Evolutionary conservation across 495 filamentous ascomycete species (phyloP), one percentile per base, ranked within the genome.

Genomic region (Saxophila tyrrhenica): DNA sequence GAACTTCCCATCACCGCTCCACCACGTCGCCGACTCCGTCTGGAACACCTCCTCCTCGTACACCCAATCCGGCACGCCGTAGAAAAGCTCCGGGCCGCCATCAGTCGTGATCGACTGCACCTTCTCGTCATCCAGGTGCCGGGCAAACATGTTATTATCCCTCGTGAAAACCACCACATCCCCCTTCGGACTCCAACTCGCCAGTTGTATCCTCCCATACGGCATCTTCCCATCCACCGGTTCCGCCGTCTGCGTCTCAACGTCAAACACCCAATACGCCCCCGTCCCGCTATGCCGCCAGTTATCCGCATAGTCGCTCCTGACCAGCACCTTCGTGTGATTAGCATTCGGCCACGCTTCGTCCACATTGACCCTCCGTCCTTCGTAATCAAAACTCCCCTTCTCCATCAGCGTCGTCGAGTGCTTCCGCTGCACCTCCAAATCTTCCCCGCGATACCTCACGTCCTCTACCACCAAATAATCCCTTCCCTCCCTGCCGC

Each of bases 21-120:
- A 97, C 92, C 92, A 97, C 0, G 90, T 90, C 7, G 84, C 94
- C 48, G 77, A 89, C 60, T 87, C 85, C 2, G 80, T 81, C 1
- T 71, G 58, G 59, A 97, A 85, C 5, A 98, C 90, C 68, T 98
- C 92, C 65, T 98, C 92, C 65, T 98, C 92, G 60, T 96, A 98
- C 0, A 98, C 92, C 92, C 92, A 98, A 68, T 98, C 92, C 0
- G 92, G 92, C n/a, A 95, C 81, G 20, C 92, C 92, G 62, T 97
- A 94, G 73, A 98, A 97, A 16, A 92, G 77, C 55, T 97, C 79
- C 1, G 75, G 68, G 0, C 90, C 85, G 39, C 92, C 92, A 66
- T 97, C 89, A 56, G 72, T 83, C 15, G 92, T 98, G 55, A 98
- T 83, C 55, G 82, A 80, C 3, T 73, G 76, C 15, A 89, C 79